These are phyloP conservation scores for Trichoderma orchidacearum DNA, from an alignment of 495 filamentous ascomycete genomes.

Conservation along the genomic window DNA sequence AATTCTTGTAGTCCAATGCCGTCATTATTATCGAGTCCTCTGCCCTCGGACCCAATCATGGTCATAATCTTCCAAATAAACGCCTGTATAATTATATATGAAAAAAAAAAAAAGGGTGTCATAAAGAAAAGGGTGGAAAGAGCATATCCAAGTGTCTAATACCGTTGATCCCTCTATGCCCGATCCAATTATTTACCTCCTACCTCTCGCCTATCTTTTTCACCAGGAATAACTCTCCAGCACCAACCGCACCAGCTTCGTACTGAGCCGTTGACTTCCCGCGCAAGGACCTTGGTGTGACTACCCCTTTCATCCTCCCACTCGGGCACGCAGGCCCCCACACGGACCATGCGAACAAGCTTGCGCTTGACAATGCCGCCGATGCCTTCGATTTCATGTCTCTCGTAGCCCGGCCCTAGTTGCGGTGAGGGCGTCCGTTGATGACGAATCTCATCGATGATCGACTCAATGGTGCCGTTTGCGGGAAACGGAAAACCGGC, in stretches of 20 bases:
- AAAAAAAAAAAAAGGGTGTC: background rate
- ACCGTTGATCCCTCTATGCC: background rate
- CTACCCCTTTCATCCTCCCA: constrained; percentile 63
- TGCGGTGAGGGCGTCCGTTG: constrained; percentile 23
- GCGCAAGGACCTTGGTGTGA: constrained; percentile 28
- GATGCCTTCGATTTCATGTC: constrained; percentile 78
- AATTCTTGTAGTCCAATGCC: background rate
- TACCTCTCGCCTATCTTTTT: constrained; percentile 12
- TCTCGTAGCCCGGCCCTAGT: constrained; percentile 52
- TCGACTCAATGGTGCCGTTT: constrained; percentile 1
- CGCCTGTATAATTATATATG: background rate
- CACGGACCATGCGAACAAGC: constrained; percentile 54
- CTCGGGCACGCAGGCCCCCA: constrained; percentile 72
- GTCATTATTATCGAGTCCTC: background rate
- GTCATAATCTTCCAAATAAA: background rate
- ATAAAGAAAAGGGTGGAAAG: background rate
- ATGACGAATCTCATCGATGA: constrained; percentile 3
- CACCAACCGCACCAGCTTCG: constrained; percentile 62
- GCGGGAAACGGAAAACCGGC: background rate
- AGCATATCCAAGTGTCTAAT: background rate
- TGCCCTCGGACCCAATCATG: too few relatives aligned
- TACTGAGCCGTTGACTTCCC: constrained; percentile 40
- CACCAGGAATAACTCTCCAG: constrained; percentile 38
- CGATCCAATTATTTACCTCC: background rate
- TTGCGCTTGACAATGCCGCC: constrained; percentile 77